Evolutionary conservation across 2,329 filamentous ascomycete species (phyloP).

Genomic region (Aspergillus pseudoviridinutans): DNA sequence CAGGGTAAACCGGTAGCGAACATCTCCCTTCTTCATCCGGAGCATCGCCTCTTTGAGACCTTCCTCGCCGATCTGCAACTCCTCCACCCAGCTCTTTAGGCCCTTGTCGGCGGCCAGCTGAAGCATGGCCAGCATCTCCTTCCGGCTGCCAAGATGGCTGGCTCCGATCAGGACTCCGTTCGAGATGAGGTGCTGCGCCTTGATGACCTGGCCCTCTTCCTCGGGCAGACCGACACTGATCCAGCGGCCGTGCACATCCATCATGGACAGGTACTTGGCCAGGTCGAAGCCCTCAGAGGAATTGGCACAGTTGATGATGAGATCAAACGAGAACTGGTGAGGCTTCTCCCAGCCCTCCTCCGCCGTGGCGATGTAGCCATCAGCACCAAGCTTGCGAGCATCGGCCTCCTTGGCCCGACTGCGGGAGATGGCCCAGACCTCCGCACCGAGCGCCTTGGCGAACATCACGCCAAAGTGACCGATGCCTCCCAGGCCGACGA

Average conservation of each 20-base stretch:
- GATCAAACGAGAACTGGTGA: slow-evolving; percentile 55
- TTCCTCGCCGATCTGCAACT: slow-evolving; percentile 67
- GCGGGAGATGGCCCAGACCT: slow-evolving; percentile 60
- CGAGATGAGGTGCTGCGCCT: slow-evolving; percentile 67
- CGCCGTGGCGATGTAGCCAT: slow-evolving; percentile 56
- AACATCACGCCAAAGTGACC: slow-evolving; percentile 70
- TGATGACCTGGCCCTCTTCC: slow-evolving; percentile 66
- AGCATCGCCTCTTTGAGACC: slow-evolving; percentile 67
- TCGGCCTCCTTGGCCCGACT: slow-evolving; percentile 58
- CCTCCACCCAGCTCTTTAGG: slow-evolving; percentile 64
- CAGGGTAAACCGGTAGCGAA: slow-evolving; percentile 69
- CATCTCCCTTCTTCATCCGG: slow-evolving; percentile 66
- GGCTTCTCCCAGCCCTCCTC: slow-evolving; percentile 57
- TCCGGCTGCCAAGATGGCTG: slow-evolving; percentile 66
- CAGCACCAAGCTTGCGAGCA: slow-evolving; percentile 56
- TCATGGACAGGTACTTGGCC: slow-evolving; percentile 65
- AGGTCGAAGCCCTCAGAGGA: slow-evolving; percentile 67
- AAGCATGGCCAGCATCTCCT: slow-evolving; percentile 69
- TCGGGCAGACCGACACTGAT: slow-evolving; percentile 77
- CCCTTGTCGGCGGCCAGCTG: slow-evolving; percentile 66
- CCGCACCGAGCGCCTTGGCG: slow-evolving; percentile 62
- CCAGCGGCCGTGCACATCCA: slow-evolving; percentile 79
- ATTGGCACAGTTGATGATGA: slow-evolving; percentile 69
- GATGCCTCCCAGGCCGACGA: slow-evolving; percentile 56
- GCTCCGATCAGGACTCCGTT: slow-evolving; percentile 71